phyloP scores from a whole-genome alignment of 2,329 filamentous ascomycete genomes.

The Venturia pyrina region DNA sequence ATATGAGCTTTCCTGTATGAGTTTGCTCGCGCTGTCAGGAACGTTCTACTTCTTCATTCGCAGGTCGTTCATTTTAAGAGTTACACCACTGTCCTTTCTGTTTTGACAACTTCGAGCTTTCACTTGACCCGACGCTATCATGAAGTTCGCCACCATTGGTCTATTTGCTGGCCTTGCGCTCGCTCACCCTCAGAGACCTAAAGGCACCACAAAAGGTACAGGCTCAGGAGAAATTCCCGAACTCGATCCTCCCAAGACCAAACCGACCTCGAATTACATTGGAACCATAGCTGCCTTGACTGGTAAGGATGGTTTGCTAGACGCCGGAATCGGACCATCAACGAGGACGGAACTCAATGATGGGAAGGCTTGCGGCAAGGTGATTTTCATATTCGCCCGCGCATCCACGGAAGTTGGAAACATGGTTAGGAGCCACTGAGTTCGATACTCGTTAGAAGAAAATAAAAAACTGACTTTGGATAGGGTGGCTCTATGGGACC shows the following conservation, averaged over 20 bases:
- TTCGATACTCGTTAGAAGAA: background rate
- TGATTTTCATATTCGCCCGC: conserved; percentile 40
- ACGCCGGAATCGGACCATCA: background rate
- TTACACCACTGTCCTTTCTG: background rate
- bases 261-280: background rate
- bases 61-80: background rate
- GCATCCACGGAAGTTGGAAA: conserved; percentile 40
- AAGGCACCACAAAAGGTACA: background rate
- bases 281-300: conserved; percentile 2
- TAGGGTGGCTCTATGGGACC: conserved; percentile 16
- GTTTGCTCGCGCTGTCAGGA: background rate
- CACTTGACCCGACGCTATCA: background rate
- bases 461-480: background rate
- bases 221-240: background rate
- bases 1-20: too few species aligned
- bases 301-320: conserved; percentile 4
- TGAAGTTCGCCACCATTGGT: background rate
- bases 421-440: conserved; percentile 25
- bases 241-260: background rate
- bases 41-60: background rate
- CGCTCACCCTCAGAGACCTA: background rate
- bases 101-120: background rate
- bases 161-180: background rate
- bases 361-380: conserved; percentile 15
- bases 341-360: background rate